Evolutionary conservation across 306 rosid genomes (phyloP), one percentile per base, ranked within the genome.

Genomic region (Vigna hirtella): DNA sequence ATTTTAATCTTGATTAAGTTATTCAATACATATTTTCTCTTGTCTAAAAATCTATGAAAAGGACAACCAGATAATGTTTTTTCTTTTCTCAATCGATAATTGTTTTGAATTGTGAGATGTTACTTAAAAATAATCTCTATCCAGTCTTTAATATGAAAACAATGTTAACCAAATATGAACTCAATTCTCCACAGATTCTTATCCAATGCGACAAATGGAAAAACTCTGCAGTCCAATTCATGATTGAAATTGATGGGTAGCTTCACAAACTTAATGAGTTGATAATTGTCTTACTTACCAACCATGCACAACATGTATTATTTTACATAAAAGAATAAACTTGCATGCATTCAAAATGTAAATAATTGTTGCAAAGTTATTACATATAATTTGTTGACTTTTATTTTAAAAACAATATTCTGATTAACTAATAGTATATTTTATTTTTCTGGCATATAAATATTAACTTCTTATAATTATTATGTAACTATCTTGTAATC

Each of bases 201-300:
- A 18, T 11, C 38, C 14, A 17, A 17, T 53, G 58, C 59, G 11
- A 15, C 42, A 9, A 38, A 43, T 18, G 20, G 56, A 1, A 70
- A 49, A 69, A 59, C 18, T 28, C 42, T 59, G 4, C 43, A 5
- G 4, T 11, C n/a, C 18, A 59, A 59, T 59, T 57, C n/a, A 57
- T 59, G 42, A 68, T 14, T 45, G 40, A 47, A 18, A 4, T 10
- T 47, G 57, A 47, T 1, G 3, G 73, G n/a, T 48, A 69, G 43
- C 11, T 32, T 30, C 28, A 32, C 9, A 34, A 51, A 8, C 50
- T 57, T 24, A 57, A 70, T 51, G 63, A 53, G 14, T 34, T 28
- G 61, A 69, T 28, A 68, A 15, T 28, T 70, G 75, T n/a, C 48
- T 68, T 8, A 68, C 43, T 15, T 24, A 57, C 64, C 64, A 47